A percentile compares a stretch with the other conserved stretches of the same genome.
Conservation (phyloP, 768 basidiomycete species). For the Termitomyces sp. region DNA sequence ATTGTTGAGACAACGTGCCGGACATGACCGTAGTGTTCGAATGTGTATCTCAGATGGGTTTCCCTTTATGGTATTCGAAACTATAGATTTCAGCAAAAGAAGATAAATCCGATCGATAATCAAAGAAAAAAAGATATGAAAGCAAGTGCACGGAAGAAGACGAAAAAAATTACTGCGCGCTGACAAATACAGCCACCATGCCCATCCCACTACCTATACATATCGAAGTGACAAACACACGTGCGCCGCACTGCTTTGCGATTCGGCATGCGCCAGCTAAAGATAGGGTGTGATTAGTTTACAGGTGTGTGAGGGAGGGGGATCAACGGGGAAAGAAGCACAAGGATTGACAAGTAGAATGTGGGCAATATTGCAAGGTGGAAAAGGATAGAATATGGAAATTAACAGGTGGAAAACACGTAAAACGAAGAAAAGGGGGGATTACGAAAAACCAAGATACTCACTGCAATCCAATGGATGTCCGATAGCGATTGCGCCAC, state of each 20-base stretch:
- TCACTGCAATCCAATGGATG: conserved; percentile 83
- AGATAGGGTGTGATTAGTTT: not conserved
- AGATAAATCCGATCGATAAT: not conserved
- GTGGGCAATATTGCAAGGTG: too few relatives aligned
- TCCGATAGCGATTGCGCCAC: conserved; percentile 87
- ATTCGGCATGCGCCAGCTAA: conserved; percentile 82
- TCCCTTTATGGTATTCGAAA: too few relatives aligned
- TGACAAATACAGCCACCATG: conserved; percentile 84
- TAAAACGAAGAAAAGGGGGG: not conserved
- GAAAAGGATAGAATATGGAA: too few relatives aligned
- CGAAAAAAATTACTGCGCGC: conserved; percentile 54
- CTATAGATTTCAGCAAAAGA: not conserved
- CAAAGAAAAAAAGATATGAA: not conserved
- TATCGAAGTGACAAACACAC: conserved; percentile 87
- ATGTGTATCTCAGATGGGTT: too few relatives aligned
- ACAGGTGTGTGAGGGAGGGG: not conserved
- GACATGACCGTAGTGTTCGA: too few relatives aligned
- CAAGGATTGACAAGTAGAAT: too few relatives aligned
- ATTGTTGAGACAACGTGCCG: too few relatives aligned
- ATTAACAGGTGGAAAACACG: too few relatives aligned
- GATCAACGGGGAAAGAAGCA: too few relatives aligned
- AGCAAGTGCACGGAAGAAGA: not conserved
- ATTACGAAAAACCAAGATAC: conserved; percentile 22
- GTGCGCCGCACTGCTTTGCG: conserved; percentile 68
- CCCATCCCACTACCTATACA: conserved; percentile 90